Percentiles rank a stretch among this genome's conserved stretches.
Conservation (phyloP, 805 yeast species). For the Saturnispora diversa region DNA sequence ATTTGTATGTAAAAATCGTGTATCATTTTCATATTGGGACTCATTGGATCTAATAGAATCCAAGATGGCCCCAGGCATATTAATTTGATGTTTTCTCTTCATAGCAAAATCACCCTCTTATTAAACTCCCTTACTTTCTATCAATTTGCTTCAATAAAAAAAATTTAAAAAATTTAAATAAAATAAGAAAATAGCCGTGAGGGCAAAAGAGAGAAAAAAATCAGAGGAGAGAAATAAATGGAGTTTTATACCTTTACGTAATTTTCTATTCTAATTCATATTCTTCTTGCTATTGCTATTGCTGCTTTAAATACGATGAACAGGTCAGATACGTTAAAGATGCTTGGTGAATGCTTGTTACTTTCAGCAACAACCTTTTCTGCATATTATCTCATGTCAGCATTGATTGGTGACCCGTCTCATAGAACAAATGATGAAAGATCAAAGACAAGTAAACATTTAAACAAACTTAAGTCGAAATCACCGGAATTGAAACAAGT, state of each 20-base stretch:
- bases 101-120: no score
- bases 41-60: conserved; percentile 32
- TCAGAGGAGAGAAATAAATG: not conserved
- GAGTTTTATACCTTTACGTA: not conserved
- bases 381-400: conserved; percentile 39
- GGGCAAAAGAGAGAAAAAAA: no score
- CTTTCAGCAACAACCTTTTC: conserved; percentile 45
- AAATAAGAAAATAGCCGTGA: no score
- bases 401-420: conserved; percentile 25
- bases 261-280: no score
- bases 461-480: conserved; percentile 47
- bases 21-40: conserved; percentile 30
- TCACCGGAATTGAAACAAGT: conserved; percentile 53
- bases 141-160: no score
- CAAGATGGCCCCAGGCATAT: conserved; percentile 36
- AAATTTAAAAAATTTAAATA: not conserved
- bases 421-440: conserved; percentile 49
- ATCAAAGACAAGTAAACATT: conserved; percentile 49
- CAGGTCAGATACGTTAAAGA: conserved; percentile 64
- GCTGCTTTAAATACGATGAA: no score
- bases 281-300: no score
- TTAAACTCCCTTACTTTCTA: no score
- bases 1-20: conserved; percentile 21
- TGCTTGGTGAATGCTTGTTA: conserved; percentile 70
- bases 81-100: conserved; percentile 29